A percentile compares a stretch with the other conserved stretches of the same genome.
phyloP scores from a whole-genome alignment of 768 basidiomycete species.

The Termitomyces heimii region DNA sequence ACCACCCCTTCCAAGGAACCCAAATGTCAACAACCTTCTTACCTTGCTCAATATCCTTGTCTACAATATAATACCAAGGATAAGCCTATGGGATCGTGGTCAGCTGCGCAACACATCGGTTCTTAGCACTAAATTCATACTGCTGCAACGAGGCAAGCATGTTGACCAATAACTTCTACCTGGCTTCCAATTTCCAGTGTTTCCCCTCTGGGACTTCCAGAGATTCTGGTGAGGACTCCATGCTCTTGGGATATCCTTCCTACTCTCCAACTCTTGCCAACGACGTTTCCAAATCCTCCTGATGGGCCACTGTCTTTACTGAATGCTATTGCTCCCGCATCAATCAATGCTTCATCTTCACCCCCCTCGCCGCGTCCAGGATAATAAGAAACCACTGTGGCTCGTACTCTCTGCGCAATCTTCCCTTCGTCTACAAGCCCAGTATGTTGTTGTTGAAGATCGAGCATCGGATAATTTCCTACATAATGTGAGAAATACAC shows the following conservation, averaged over 20 bases:
- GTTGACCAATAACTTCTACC: constrained; percentile 76
- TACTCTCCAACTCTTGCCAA: constrained; percentile 60
- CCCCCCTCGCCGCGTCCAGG: constrained; percentile 57
- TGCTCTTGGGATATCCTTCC: constrained; percentile 75
- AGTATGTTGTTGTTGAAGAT: constrained; percentile 81
- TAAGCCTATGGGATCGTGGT: constrained; percentile 34
- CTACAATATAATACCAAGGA: constrained; percentile 83
- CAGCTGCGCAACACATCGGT: not conserved
- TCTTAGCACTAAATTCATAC: constrained; percentile 19
- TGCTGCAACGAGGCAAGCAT: constrained; percentile 80
- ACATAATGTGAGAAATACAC: not conserved
- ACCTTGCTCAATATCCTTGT: constrained; percentile 46
- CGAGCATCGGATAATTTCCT: constrained; percentile 81
- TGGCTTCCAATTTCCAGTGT: constrained; percentile 50
- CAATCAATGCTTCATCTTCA: constrained; percentile 69
- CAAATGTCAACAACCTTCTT: constrained; percentile 70
- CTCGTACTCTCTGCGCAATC: constrained; percentile 64
- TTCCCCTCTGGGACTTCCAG: constrained; percentile 18
- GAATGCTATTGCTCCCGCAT: constrained; percentile 82
- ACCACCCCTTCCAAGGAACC: constrained; percentile 94
- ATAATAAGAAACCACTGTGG: constrained; percentile 78
- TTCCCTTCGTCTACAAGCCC: constrained; percentile 47
- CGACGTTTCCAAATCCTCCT: constrained; percentile 65
- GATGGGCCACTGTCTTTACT: constrained; percentile 81
- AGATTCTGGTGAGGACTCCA: constrained; percentile 48